Percentiles rank a stretch among this genome's conserved stretches.
phyloP scores from a whole-genome alignment of 75 land plant genomes.

The Picea glauca region DNA sequence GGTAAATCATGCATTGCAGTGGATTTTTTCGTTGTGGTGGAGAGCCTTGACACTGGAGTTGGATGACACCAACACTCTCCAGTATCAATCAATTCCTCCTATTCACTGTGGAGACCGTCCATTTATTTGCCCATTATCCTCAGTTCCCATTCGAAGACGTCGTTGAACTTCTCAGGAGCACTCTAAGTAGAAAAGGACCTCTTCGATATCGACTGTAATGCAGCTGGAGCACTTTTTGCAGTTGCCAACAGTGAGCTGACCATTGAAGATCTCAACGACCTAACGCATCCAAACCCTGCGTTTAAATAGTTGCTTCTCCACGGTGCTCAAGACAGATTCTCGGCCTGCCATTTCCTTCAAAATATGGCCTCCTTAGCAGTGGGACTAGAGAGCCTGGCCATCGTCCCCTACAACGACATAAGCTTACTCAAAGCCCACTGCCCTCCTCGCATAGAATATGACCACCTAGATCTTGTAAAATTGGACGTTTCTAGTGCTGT shows the following conservation, averaged over 20 bases:
- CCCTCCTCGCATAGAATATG: conserved; percentile 23
- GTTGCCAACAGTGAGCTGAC: conserved; percentile 28
- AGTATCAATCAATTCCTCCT: conserved; percentile 45
- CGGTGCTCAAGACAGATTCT: conserved; percentile 4
- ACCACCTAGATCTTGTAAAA: conserved; percentile 21
- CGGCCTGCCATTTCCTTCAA: background rate
- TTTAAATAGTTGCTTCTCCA: conserved; percentile 17
- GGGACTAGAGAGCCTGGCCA: background rate
- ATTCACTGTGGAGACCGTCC: too few relatives aligned
- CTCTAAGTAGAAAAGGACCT: conserved; percentile 22
- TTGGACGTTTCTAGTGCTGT: background rate
- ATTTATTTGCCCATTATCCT: too few relatives aligned
- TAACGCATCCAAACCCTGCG: conserved; percentile 45
- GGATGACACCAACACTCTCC: too few relatives aligned
- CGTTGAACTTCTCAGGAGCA: too few relatives aligned
- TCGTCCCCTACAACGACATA: conserved; percentile 20
- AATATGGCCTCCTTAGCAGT: conserved; percentile 13
- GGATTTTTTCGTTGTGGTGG: too few relatives aligned
- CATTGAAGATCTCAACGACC: conserved; percentile 48
- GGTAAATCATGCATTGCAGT: too few relatives aligned
- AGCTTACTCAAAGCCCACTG: conserved; percentile 19
- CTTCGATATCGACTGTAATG: conserved; percentile 64
- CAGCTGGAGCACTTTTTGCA: conserved; percentile 44
- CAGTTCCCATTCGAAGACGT: too few relatives aligned
- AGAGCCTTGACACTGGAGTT: too few relatives aligned